Conservation (phyloP, 148 eudicot genomes). For the Simmondsia chinensis region DNA sequence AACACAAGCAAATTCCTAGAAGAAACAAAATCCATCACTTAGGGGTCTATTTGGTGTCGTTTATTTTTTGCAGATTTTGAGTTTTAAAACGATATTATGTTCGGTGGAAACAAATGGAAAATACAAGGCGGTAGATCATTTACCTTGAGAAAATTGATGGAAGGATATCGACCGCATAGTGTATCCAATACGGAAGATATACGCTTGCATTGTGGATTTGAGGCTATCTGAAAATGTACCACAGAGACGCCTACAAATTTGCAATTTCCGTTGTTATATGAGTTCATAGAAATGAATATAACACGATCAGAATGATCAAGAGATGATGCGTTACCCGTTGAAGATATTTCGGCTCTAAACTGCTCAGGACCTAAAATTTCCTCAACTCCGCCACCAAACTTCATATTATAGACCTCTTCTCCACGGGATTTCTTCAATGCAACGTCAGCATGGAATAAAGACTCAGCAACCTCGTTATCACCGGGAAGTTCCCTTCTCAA, state of each 20-base stretch:
- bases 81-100: too few relatives aligned
- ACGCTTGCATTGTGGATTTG: conserved; percentile 46
- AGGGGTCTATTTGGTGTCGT: too few relatives aligned
- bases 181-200: conserved; percentile 44
- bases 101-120: too few relatives aligned
- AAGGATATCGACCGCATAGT: conserved; percentile 58
- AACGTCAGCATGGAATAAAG: conserved; percentile 76
- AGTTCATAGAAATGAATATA: too few relatives aligned
- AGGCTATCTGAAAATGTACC: conserved; percentile 46
- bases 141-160: conserved; percentile 75
- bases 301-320: too few relatives aligned
- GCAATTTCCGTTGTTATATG: too few relatives aligned
- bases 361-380: conserved; percentile 51
- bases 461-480: conserved; percentile 74
- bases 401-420: conserved; percentile 71
- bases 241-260: conserved; percentile 55
- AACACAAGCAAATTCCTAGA: too few relatives aligned
- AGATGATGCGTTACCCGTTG: too few relatives aligned
- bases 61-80: too few relatives aligned
- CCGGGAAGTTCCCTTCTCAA: conserved; percentile 59
- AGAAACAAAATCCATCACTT: too few relatives aligned
- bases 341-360: conserved; percentile 61
- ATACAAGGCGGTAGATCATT: background rate
- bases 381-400: conserved; percentile 77
- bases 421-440: conserved; percentile 73